Evolutionary conservation across 2,329 filamentous ascomycete species (phyloP), one percentile per base, ranked within the genome.

Genomic region (Phyllosticta citribraziliensis): DNA sequence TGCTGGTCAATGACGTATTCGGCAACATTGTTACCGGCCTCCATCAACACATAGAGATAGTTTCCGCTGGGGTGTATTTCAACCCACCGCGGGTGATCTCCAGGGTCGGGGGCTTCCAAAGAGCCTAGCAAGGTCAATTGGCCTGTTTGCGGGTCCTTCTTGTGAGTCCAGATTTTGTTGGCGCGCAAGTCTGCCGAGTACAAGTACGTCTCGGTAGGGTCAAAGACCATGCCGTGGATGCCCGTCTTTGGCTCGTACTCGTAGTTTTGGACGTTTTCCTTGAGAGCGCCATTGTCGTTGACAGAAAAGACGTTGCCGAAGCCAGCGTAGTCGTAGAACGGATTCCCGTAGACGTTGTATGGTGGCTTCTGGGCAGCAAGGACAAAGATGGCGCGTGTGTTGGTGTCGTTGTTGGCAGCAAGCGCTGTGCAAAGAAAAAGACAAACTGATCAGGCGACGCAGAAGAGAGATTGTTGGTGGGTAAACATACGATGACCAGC

Each of bases 311-410:
- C 83, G 70, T 91, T 91, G 63, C 90, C 89, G 71, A 84, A 88
- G 65, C 89, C 89, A 47, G 91, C 91, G 71, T 92, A 82, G 64
- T 89, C 84, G 79, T 96, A 96, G 75, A 96, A 96, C 9, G 91
- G 91, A 73, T 94, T 94, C 73, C 88, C 89, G 76, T 96, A 96
- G 64, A 96, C 88, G 67, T 83, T 84, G 73, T 91, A 89, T 0
- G 91, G 91, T 1, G 89, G 81, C 68, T 89, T 83, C 67, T 86
- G 82, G 22, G 89, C 88, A 30, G 91, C 88, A 57, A 96, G 84
- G 62, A 93, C 82, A 78, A 96, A 96, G 74, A 96, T 96, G 68
- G 91, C 91, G 64, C 91, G 85, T 5, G 91, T 96, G 75, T 91
- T 92, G 63, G 89, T 90, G 58, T 87, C 82, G 63, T 82, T 73